Base-by-base conservation (phyloP, 805 yeast genomes). In the Saccharomycopsis oosterbeekiorum region DNA sequence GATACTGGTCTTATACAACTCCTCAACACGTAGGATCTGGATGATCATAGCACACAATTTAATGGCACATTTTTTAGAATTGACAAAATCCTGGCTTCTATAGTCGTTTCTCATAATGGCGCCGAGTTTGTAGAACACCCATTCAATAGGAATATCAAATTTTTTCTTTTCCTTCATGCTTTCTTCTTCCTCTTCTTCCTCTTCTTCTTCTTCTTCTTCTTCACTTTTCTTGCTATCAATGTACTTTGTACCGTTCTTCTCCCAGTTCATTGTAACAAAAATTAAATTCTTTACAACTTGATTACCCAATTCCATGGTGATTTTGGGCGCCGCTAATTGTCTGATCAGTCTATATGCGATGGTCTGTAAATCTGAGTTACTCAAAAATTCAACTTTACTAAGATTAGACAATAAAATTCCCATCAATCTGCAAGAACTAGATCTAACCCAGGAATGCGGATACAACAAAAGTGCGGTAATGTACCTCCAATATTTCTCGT, bases 401-500 rank as follows among this genome's bases (percentile, higher is more conserved):
- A 67, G 55, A 58, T 79, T 76, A 9, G 79, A 68, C 60, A 88
- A 74, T 57, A 87, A 69, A 0, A 73, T 68, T 1, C 86, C 84
- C 47, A 84, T 70, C 40, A 89, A 74, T 59, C 92, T 76, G 6
- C 85, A 74, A 0, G 96, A 76, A 4, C 80, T 74, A 62, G 87
- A 76, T 67, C 97, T 82, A 6, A 92, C 87, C 98, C 98, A 92
- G 1, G 94, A 79, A 72, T 92, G 97, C 1, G 97, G 97, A 70
- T 82, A 92, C 58, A 92, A 75, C 59, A 91, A 76, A 36, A 84
- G 73, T 2, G 78, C 79, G 26, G 82, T 75, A 2, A 87, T 72
- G 17, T 58, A 14, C 70, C 66, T 26, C 91, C 93, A 88, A 9
- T 80, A 67, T 0, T 29, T 19, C 55, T 73, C 76, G 67, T 75